phyloP scores from a whole-genome alignment of 805 yeast genomes.

The Sporopachydermia lactativora region DNA sequence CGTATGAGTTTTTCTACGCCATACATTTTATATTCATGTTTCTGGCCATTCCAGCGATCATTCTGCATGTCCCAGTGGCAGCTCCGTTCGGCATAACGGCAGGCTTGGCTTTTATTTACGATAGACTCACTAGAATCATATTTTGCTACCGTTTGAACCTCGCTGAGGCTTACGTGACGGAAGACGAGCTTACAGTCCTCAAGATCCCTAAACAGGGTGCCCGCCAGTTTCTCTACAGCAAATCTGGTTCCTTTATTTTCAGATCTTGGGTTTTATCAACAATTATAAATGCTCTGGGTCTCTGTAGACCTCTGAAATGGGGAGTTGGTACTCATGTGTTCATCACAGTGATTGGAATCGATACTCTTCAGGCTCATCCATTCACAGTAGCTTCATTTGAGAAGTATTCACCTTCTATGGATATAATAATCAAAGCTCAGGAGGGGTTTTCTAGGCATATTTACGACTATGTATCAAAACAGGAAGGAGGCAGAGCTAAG shows the following conservation, averaged over 20 bases:
- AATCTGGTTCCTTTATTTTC: not conserved
- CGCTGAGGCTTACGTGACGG: slow-evolving; percentile 6
- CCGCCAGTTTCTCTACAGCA: slow-evolving; percentile 3
- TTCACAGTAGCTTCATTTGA: slow-evolving; percentile 13
- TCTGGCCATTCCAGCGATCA: slow-evolving; percentile 10
- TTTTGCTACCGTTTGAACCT: slow-evolving; percentile 9
- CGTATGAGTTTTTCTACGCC: slow-evolving; percentile 12
- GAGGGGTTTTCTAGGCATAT: slow-evolving; percentile 16
- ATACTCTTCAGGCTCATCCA: slow-evolving; percentile 13
- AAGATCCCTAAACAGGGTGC: slow-evolving; percentile 4
- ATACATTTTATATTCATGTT: slow-evolving; percentile 11
- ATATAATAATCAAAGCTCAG: slow-evolving; percentile 17
- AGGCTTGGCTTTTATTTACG: slow-evolving; percentile 11
- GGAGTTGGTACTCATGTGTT: slow-evolving; percentile 13
- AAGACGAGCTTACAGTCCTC: slow-evolving; percentile 12
- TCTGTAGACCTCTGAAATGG: slow-evolving; percentile 7
- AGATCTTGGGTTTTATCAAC: not conserved
- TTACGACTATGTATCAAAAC: slow-evolving; percentile 6
- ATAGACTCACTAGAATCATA: slow-evolving; percentile 9
- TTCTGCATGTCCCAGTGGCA: slow-evolving; percentile 11
- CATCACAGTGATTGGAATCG: slow-evolving; percentile 11
- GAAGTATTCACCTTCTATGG: slow-evolving; percentile 8
- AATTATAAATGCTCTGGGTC: not conserved
- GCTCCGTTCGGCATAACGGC: slow-evolving; percentile 12
- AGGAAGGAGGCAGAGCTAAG: slow-evolving; percentile 3